Conservation (phyloP, 345 rosid species). For the Pugionium cornutum region DNA sequence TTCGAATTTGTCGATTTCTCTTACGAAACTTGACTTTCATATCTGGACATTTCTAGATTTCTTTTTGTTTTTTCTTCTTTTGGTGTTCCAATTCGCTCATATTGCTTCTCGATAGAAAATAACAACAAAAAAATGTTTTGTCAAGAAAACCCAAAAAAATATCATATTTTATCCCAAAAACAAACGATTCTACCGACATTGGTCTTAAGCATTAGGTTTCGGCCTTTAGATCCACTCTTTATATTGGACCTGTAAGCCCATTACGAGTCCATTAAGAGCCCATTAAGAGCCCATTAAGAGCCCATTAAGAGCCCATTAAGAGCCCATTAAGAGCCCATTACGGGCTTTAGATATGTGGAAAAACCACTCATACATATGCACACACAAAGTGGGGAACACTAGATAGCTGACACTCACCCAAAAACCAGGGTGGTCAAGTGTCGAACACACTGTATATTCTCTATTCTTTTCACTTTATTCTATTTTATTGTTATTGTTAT, state of each 20-base stretch:
- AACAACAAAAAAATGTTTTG: constrained; percentile 9
- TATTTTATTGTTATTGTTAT: constrained; percentile 13
- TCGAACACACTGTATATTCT: constrained; percentile 41
- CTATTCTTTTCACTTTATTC: constrained; percentile 34
- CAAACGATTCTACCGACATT: constrained; percentile 29
- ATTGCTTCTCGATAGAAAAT: constrained; percentile 2
- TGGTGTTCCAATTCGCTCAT: not conserved
- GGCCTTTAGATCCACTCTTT: not conserved
- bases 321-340: constrained; percentile 25
- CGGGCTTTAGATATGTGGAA: not conserved
- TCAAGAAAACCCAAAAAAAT: not conserved
- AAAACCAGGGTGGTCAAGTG: constrained; percentile 41
- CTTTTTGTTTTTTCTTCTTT: not conserved
- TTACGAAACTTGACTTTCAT: constrained; percentile 21
- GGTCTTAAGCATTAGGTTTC: not conserved
- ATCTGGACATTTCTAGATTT: not conserved
- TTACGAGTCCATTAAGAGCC: constrained; percentile 11
- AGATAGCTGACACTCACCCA: constrained; percentile 37
- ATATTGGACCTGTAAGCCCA: no score
- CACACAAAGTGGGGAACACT: constrained; percentile 41
- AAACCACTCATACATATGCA: constrained; percentile 30
- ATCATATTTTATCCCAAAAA: not conserved
- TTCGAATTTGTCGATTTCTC: constrained; percentile 12
- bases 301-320: no score
- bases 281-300: constrained; percentile 27